Evolutionary conservation across 1,284 basidiomycete species (phyloP).

Genomic region (Ganoderma leucocontextum): DNA sequence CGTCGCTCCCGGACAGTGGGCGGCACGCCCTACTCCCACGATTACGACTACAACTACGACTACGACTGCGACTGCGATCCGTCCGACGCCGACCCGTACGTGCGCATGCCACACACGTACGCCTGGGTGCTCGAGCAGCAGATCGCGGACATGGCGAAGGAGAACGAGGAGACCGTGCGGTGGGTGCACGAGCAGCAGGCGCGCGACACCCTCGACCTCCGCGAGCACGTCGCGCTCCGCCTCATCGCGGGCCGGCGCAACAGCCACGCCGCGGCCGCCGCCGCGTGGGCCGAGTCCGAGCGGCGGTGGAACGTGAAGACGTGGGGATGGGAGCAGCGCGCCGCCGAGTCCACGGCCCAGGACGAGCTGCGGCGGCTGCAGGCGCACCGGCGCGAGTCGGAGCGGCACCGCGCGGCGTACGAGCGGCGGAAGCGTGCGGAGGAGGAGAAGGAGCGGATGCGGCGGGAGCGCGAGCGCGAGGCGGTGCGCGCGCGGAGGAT

Average conservation of each 20-base stretch:
- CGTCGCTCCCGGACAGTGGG: slow-evolving; percentile 28
- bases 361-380: slow-evolving; percentile 44
- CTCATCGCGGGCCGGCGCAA: slow-evolving; percentile 18
- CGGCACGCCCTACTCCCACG: slow-evolving; percentile 21
- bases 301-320: slow-evolving; percentile 44
- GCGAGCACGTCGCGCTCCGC: slow-evolving; percentile 31
- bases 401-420: slow-evolving; percentile 48
- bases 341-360: slow-evolving; percentile 44
- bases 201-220: slow-evolving; percentile 37
- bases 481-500: slow-evolving; percentile 46
- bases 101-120: slow-evolving; percentile 57
- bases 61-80: slow-evolving; percentile 20
- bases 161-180: slow-evolving; percentile 60
- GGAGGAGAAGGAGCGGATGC: slow-evolving; percentile 35
- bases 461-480: slow-evolving; percentile 46
- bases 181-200: slow-evolving; percentile 65
- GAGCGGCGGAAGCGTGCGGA: slow-evolving; percentile 41
- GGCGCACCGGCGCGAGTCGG: slow-evolving; percentile 39
- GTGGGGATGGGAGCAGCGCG: slow-evolving; percentile 35
- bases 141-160: slow-evolving; percentile 49
- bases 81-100: slow-evolving; percentile 35
- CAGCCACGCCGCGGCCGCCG: slow-evolving; percentile 31
- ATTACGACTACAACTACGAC: slow-evolving; percentile 17
- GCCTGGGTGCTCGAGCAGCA: slow-evolving; percentile 67
- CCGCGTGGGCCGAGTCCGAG: slow-evolving; percentile 57